phyloP scores from a whole-genome alignment of 1,284 basidiomycete species.

The Trichosporon ovoides region DNA sequence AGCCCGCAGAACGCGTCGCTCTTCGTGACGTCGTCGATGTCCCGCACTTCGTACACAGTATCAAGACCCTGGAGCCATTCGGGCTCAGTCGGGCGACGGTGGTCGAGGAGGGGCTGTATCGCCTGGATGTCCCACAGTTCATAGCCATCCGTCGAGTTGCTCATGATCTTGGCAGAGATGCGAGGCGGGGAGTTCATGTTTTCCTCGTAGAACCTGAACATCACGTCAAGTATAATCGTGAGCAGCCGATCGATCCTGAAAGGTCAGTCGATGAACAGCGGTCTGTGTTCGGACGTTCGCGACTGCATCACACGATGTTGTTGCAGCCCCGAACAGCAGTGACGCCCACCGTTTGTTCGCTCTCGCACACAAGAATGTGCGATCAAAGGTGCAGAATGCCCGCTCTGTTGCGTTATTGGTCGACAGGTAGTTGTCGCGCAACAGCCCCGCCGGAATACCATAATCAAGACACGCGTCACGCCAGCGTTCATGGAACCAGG shows the following conservation, averaged over 20 bases:
- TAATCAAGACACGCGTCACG: neutral
- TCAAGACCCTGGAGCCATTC: too few species aligned
- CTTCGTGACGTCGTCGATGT: neutral
- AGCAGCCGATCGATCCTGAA: neutral
- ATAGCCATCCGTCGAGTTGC: neutral
- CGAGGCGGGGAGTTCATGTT: neutral
- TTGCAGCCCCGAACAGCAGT: too few species aligned
- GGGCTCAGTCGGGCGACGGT: neutral
- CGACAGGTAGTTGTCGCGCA: neutral
- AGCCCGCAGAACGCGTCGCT: neutral
- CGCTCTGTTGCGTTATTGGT: neutral
- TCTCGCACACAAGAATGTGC: neutral
- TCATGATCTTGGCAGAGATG: neutral
- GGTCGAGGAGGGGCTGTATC: neutral
- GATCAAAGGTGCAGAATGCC: neutral
- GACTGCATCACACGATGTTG: too few species aligned
- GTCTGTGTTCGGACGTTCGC: too few species aligned
- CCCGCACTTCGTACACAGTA: neutral
- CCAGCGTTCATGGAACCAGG: neutral
- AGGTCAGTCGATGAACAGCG: too few species aligned
- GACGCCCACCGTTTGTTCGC: too few species aligned
- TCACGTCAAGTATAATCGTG: neutral
- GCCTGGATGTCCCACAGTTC: neutral
- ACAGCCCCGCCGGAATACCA: neutral
- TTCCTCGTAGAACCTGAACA: neutral